Base-by-base conservation (phyloP, 2,329 filamentous ascomycete genomes). In the Fusarium devonianum region DNA sequence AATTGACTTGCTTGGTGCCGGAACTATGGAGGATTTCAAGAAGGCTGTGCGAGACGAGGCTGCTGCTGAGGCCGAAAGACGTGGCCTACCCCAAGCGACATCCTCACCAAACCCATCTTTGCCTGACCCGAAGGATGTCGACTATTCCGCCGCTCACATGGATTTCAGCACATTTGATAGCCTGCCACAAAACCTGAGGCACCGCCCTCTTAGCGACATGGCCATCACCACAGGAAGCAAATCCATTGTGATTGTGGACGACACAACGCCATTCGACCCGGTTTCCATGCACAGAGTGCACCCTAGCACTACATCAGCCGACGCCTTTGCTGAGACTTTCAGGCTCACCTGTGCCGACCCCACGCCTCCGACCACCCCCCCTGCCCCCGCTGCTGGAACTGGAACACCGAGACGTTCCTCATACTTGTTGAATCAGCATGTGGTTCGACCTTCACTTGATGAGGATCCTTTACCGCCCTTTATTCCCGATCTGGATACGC, bases 211-310 rank as follows among this genome's bases (percentile, higher is more conserved):
- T 10, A 84, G 81, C 54, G 81, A 84, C 51, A 75, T 76, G 60
- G 81, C 72, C 5, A 82, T 93, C 33, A 94, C 91, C 0, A 79
- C 80, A 9, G 89, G 90, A n/a, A 96, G 90, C 76, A 88, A 92
- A 66, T 96, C 91, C 0, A 95, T 96, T 58, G 81, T 96, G 45
- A 95, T 96, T 65, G 85, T 96, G 25, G 90, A 95, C 49, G 84
- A 84, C 22, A 87, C 86, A 1, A 60, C 79, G 12, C 73, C 78
- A 0, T 73, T 75, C 5, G 73, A 82, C 7, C 69, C 78, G n/a
- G 71, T 78, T 1, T 59, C 74, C 8, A 82, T 85, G 7, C 80
- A 77, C 7, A 75, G 75, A 23, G 75, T 77, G 14, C 64, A 81
- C 7, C 68, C 71, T 2, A 71, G 69, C 4, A 67, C 74, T 43